Evolutionary conservation across 2,329 filamentous ascomycete species (phyloP).

Genomic region (Beauveria brongniartii): DNA sequence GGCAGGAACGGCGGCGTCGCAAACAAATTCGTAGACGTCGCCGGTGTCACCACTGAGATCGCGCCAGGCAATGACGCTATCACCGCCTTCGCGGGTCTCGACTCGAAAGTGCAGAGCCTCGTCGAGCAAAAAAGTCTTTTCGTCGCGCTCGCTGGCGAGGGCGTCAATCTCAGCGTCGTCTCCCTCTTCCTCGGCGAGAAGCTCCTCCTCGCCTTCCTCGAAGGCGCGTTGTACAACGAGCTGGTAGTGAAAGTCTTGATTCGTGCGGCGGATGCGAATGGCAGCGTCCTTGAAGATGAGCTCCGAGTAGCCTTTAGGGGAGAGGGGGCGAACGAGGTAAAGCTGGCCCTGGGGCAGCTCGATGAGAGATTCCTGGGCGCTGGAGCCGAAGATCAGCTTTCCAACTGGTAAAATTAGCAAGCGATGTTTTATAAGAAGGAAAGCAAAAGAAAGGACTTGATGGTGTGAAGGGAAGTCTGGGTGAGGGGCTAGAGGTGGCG

Average conservation of each 20-base stretch:
- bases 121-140: conserved; percentile 95
- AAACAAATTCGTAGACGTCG: conserved; percentile 97
- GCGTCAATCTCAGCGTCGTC: conserved; percentile 71
- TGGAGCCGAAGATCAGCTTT: conserved; percentile 84
- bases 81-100: conserved; percentile 69
- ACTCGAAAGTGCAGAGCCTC: conserved; percentile 81
- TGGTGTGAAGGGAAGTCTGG: neutral
- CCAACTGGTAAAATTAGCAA: conserved; percentile 49
- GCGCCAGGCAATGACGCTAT: conserved; percentile 87
- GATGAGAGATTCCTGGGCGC: conserved; percentile 84
- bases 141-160: conserved; percentile 78
- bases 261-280: conserved; percentile 83
- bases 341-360: conserved; percentile 94
- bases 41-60: conserved; percentile 89
- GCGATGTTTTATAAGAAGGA: neutral
- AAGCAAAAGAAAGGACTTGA: neutral
- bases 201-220: conserved; percentile 93
- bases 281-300: conserved; percentile 98
- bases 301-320: conserved; percentile 95
- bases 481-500: conserved; percentile 24
- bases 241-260: conserved; percentile 94
- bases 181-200: conserved; percentile 80
- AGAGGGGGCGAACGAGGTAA: conserved; percentile 90
- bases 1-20: conserved; percentile 63
- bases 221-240: conserved; percentile 93